A percentile compares a stretch with the other conserved stretches of the same genome.
These are phyloP conservation scores for Colletotrichum chrysophilum DNA, from an alignment of 2,329 filamentous ascomycete genomes.

Conservation along the genomic window DNA sequence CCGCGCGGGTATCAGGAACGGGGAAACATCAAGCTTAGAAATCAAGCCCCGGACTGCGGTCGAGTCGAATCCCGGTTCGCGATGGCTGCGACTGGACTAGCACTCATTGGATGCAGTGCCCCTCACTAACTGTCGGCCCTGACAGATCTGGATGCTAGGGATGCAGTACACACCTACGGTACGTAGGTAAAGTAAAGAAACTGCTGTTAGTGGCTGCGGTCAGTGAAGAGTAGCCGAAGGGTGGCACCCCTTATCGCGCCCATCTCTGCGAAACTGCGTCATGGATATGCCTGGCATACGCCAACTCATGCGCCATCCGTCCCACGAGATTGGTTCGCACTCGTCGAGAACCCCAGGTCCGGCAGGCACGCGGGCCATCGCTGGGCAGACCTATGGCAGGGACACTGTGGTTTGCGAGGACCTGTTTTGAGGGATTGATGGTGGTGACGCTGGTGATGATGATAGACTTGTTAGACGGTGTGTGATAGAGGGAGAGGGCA, in stretches of 20 bases:
- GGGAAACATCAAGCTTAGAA: conserved; percentile 8
- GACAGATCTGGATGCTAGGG: conserved; percentile 6
- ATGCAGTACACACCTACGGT: neutral
- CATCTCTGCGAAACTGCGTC: conserved; percentile 16
- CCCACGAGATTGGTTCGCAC: conserved; percentile 18
- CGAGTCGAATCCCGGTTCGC: neutral
- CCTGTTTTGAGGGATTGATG: neutral
- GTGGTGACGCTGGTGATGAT: neutral
- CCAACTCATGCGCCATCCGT: conserved; percentile 7
- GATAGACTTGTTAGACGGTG: neutral
- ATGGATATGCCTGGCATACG: conserved; percentile 16
- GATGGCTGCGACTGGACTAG: neutral
- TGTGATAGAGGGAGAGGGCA: neutral
- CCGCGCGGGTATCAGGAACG: conserved; percentile 6
- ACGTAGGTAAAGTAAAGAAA: neutral
- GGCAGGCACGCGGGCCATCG: conserved; percentile 8
- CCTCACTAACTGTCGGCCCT: neutral
- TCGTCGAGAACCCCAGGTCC: neutral
- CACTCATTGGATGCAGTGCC: neutral
- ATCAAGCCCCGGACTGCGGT: neutral
- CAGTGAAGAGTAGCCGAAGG: neutral
- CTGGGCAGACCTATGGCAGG: neutral
- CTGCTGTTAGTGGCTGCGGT: neutral
- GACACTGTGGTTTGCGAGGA: neutral
- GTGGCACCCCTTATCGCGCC: conserved; percentile 9